A percentile compares a stretch with the other conserved stretches of the same genome.
These are phyloP conservation scores for Aspergillus coremiiformis DNA, from an alignment of 495 filamentous ascomycete species.

Conservation along the genomic window DNA sequence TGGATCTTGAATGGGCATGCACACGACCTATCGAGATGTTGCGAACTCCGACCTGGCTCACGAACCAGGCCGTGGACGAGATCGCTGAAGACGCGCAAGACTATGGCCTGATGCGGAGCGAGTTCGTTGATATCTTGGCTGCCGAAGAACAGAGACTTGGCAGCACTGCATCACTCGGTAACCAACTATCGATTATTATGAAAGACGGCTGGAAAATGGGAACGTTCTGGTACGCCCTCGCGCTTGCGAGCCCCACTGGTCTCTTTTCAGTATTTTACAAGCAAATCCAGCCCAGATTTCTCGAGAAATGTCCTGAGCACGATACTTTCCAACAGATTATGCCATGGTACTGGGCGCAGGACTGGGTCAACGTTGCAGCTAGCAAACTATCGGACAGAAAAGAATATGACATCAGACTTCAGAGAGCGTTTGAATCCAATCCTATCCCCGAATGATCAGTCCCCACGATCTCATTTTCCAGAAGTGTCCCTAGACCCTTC, in stretches of 20 bases:
- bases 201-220: neutral
- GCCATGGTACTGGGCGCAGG: neutral
- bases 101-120: slow-evolving; percentile 7
- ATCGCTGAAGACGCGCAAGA: slow-evolving; percentile 6
- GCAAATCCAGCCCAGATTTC: neutral
- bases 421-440: neutral
- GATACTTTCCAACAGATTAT: neutral
- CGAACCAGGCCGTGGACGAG: slow-evolving; percentile 19
- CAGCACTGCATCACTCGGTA: neutral
- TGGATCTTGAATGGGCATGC: slow-evolving; percentile 31
- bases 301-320: neutral
- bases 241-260: neutral
- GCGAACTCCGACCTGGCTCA: slow-evolving; percentile 23
- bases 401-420: neutral
- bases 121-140: slow-evolving; percentile 12
- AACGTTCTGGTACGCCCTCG: neutral
- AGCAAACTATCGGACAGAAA: neutral
- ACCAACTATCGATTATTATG: neutral
- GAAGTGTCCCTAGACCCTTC: no score
- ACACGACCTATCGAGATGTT: slow-evolving; percentile 25
- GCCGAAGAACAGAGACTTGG: slow-evolving; percentile 5
- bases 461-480: no score
- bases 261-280: neutral
- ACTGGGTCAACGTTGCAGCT: neutral
- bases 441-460: no score